phyloP scores from a whole-genome alignment of 83 land plant genomes.

The Diphasiastrum complanatum region DNA sequence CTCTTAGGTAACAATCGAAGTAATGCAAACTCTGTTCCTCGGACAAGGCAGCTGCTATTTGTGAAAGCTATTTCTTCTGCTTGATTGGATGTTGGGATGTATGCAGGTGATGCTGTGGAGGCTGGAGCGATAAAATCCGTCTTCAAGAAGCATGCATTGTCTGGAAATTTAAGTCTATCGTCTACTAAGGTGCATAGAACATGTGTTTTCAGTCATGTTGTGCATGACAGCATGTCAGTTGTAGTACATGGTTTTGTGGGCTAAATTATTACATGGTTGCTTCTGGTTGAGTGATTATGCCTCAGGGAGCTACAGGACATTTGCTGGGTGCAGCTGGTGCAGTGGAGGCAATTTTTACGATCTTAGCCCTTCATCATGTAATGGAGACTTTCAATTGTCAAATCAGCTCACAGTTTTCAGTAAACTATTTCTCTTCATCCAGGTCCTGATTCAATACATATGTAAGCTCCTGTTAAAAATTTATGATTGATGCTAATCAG shows the following conservation, averaged over 20 bases:
- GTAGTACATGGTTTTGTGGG: neutral
- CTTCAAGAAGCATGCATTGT: constrained; percentile 62
- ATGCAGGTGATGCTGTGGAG: constrained; percentile 75
- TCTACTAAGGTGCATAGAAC: constrained; percentile 70
- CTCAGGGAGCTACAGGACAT: constrained; percentile 97
- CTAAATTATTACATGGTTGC: neutral
- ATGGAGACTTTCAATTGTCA: no score
- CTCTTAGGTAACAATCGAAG: constrained; percentile 65
- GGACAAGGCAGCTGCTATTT: neutral
- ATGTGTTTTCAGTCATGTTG: neutral
- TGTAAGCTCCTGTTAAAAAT: neutral
- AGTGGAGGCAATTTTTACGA: constrained; percentile 91
- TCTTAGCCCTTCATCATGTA: constrained; percentile 81
- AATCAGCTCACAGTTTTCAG: no score
- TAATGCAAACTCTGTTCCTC: neutral
- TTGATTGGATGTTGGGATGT: neutral
- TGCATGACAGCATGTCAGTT: neutral
- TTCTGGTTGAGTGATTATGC: neutral
- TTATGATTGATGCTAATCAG: neutral
- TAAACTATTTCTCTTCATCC: no score
- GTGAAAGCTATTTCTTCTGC: neutral
- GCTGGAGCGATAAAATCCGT: constrained; percentile 79
- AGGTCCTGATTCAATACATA: neutral
- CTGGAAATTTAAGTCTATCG: constrained; percentile 66
- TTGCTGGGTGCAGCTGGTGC: constrained; percentile 98